Conservation (phyloP, 345 rosid genomes). For the Populus pruinosa region DNA sequence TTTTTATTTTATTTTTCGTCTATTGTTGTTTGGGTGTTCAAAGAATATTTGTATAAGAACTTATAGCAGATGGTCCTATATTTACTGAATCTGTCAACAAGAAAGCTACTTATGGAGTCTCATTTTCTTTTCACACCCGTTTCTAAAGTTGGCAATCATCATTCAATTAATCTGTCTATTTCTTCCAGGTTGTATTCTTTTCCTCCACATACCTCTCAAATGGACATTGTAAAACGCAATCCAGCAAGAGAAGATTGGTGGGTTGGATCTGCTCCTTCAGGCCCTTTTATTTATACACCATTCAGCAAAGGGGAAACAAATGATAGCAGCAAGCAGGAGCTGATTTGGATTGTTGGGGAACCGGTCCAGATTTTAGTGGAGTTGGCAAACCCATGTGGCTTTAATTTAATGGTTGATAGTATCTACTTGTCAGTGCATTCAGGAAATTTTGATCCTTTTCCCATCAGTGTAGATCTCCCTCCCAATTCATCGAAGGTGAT, state of each 20-base stretch:
- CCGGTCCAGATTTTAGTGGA: constrained; percentile 97
- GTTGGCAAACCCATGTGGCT: constrained; percentile 97
- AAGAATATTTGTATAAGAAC: neutral
- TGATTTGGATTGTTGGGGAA: constrained; percentile 94
- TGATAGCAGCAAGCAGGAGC: constrained; percentile 76
- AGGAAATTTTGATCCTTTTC: constrained; percentile 89
- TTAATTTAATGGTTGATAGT: constrained; percentile 86
- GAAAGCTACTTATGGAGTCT: neutral
- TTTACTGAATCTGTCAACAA: neutral
- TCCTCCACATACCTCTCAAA: constrained; percentile 79
- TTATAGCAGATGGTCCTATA: neutral
- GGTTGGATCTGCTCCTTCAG: constrained; percentile 92
- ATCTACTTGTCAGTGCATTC: constrained; percentile 88
- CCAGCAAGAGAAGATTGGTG: constrained; percentile 96
- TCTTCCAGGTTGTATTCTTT: constrained; percentile 74
- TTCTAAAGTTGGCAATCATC: neutral
- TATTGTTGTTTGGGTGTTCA: neutral
- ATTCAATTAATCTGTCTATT: constrained; percentile 5
- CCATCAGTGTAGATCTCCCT: constrained; percentile 80
- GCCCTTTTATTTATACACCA: constrained; percentile 98
- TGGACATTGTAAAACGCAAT: constrained; percentile 78
- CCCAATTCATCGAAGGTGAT: constrained; percentile 97
- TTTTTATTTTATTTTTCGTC: too few relatives aligned
- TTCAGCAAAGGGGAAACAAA: constrained; percentile 86
- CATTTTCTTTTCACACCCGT: neutral